Evolutionary conservation across 345 rosid genomes (phyloP), one percentile per base, ranked within the genome.

Genomic region (Rhizophora apiculata): DNA sequence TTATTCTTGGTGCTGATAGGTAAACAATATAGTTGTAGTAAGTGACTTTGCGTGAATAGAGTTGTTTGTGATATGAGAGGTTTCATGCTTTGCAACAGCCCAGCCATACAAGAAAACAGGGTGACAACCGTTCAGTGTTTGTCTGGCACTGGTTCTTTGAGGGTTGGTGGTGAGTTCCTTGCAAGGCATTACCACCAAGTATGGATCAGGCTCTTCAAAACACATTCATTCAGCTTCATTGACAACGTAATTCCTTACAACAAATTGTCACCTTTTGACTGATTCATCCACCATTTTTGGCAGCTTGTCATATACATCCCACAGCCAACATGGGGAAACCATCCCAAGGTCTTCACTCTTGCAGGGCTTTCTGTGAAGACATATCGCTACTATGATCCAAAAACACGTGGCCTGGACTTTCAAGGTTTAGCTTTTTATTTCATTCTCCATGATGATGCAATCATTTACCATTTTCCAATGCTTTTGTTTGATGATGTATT

Each of bases 81-180:
- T 70, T 66, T 30, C 39, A 39, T 30, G 52, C 55, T 68, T 65
- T 69, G 60, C 67, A 63, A 72, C 78, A 95, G 99, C 85, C 96
- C 96, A 43, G 92, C 96, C 0, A 79, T 90, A 56, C 72, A 68
- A 66, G 96, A 87, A 82, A 86, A 76, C 56, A 86, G 99, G 81
- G 92, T 95, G 72, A 76, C 93, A 55, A 90, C 99, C 1, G 89
- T 87, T 67, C 99, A 92, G 76, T 82, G 98, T 81, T 82, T 95
- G 83, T 94, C 98, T 72, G 98, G 97, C 62, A 94, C 98, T 68
- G 98, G 98, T 80, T 95, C 97, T 19, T 59, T 90, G 70, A 90
- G 99, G 84, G 99, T 95, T 68, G 99, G 99, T 27, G 92, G 83
- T 68, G 99, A 95, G 83, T 95, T 95, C 85, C 77, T 92, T 72